These are phyloP conservation scores for Saturnispora mendoncae DNA, from an alignment of 805 yeast genomes.

Conservation along the genomic window DNA sequence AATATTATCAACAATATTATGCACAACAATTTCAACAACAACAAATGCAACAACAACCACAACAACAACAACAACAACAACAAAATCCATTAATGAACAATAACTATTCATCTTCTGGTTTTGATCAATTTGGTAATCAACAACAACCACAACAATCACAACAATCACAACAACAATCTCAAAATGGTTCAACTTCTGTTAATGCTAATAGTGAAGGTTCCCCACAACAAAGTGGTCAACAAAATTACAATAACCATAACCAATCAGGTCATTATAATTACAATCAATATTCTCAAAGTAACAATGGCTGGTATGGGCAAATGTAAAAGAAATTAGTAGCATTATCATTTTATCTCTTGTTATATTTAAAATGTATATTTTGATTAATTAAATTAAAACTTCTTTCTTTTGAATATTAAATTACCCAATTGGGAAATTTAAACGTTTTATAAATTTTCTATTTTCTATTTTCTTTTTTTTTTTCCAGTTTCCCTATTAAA, in stretches of 20 bases:
- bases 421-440: too few species aligned
- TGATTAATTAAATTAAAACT: too few species aligned
- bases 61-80: constrained; percentile 10
- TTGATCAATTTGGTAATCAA: constrained; percentile 7
- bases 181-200: neutral
- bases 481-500: too few species aligned
- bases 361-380: too few species aligned
- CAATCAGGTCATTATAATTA: neutral
- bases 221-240: too few species aligned
- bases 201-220: too few species aligned
- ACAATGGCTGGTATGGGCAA: constrained; percentile 3
- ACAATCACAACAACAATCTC: neutral
- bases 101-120: constrained; percentile 13
- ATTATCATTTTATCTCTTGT: neutral
- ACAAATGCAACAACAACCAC: constrained; percentile 13
- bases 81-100: constrained; percentile 12
- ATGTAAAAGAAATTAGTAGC: neutral
- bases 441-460: too few species aligned
- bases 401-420: too few species aligned
- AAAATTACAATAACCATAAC: neutral
- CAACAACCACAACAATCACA: neutral
- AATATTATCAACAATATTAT: constrained; percentile 15
- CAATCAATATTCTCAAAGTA: constrained; percentile 2
- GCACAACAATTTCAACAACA: constrained; percentile 17
- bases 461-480: too few species aligned